Evolutionary conservation across 2,329 filamentous ascomycete species (phyloP).

Genomic region (Penicillium hordei): DNA sequence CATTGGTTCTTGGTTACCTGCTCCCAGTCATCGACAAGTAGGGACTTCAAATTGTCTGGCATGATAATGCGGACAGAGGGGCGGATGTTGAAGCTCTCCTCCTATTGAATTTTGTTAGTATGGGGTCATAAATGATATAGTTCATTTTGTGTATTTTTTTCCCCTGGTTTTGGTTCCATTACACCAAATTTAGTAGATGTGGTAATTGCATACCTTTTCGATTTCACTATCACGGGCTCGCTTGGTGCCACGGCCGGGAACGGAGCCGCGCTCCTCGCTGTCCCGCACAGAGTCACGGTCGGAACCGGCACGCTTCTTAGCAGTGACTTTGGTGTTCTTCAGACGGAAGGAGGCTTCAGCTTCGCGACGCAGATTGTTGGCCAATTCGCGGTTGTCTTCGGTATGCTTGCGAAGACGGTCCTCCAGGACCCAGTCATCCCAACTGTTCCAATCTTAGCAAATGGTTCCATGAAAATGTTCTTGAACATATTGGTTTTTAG

Average conservation of each 20-base stretch:
- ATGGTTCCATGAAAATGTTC: neutral
- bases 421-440: constrained; percentile 97
- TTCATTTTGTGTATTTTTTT: neutral
- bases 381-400: constrained; percentile 91
- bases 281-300: constrained; percentile 46
- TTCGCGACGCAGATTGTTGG: constrained; percentile 52
- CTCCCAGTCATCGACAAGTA: constrained; percentile 98
- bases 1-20: constrained; percentile 95
- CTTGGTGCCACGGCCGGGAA: constrained; percentile 46
- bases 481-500: neutral
- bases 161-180: neutral
- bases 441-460: constrained; percentile 51
- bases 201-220: constrained; percentile 42
- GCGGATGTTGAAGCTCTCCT: constrained; percentile 80
- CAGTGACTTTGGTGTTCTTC: constrained; percentile 34
- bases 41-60: constrained; percentile 84
- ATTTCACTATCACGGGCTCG: constrained; percentile 49
- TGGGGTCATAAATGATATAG: neutral
- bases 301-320: constrained; percentile 44
- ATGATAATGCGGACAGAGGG: constrained; percentile 84
- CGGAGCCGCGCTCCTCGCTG: constrained; percentile 48
- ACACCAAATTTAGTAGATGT: neutral
- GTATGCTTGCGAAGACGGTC: constrained; percentile 93
- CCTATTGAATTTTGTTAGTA: constrained; percentile 54
- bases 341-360: constrained; percentile 38